phyloP scores from a whole-genome alignment of 1,284 basidiomycete genomes.

The Melanopsichium pennsylvanicum region DNA sequence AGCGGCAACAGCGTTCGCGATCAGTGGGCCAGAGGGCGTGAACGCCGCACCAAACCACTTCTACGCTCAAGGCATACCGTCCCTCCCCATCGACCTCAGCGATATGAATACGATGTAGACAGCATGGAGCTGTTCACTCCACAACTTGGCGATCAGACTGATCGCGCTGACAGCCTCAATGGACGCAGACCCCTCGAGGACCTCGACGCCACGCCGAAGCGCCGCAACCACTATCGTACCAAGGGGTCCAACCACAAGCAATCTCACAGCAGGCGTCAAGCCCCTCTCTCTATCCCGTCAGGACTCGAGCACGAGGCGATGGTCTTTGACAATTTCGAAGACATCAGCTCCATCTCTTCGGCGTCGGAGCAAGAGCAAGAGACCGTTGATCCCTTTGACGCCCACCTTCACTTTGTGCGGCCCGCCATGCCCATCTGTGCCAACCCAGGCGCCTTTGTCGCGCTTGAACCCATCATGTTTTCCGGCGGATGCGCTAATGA shows the following conservation, averaged over 20 bases:
- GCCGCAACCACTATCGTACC: neutral
- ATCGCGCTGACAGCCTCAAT: constrained; percentile 1
- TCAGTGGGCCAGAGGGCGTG: constrained; percentile 15
- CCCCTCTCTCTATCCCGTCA: neutral
- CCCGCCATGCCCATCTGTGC: constrained; percentile 28
- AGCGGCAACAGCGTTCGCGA: neutral
- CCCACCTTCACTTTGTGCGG: constrained; percentile 36
- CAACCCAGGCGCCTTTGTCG: constrained; percentile 22
- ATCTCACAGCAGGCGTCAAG: neutral
- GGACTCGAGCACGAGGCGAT: constrained; percentile 31
- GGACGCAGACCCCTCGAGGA: neutral
- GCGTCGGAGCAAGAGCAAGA: constrained; percentile 16
- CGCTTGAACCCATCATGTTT: constrained; percentile 11
- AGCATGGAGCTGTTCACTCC: neutral
- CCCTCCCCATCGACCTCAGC: constrained; percentile 2
- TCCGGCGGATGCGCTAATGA: constrained; percentile 1
- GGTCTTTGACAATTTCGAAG: constrained; percentile 46
- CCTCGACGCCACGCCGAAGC: neutral
- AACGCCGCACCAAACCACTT: constrained; percentile 17
- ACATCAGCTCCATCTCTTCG: constrained; percentile 13
- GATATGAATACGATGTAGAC: neutral
- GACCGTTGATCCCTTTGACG: constrained; percentile 14
- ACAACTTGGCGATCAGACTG: neutral
- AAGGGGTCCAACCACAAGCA: neutral
- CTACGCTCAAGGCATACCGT: constrained; percentile 6